Evolutionary conservation across 208 protist species (phyloP).

Genomic region (Acanthamoeba culbertsoni): DNA sequence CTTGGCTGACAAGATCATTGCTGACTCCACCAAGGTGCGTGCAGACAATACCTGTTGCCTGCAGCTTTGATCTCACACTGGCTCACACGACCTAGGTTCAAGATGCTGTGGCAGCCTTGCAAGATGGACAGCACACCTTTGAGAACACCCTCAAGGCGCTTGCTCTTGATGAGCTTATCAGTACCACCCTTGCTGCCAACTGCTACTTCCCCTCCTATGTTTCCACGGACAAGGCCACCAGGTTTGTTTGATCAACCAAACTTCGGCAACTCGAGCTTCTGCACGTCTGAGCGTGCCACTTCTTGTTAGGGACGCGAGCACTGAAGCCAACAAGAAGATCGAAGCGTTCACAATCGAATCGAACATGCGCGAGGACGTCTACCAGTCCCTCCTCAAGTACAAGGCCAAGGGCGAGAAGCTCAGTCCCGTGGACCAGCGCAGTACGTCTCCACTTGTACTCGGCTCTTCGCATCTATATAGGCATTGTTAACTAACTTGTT

Average conservation of each 20-base stretch:
- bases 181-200: neutral
- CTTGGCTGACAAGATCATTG: slow-evolving; percentile 67
- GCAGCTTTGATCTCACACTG: neutral
- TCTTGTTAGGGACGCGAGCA: neutral
- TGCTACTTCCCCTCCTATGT: slow-evolving; percentile 50
- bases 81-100: slow-evolving; percentile 3
- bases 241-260: neutral
- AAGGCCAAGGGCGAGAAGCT: slow-evolving; percentile 16
- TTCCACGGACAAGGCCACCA: neutral
- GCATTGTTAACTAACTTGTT: neutral
- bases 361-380: slow-evolving; percentile 20
- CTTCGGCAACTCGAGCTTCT: slow-evolving; percentile 33
- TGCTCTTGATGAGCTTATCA: neutral
- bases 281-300: neutral
- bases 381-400: neutral
- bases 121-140: neutral
- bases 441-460: neutral
- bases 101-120: slow-evolving; percentile 1
- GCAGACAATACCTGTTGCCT: neutral
- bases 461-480: neutral
- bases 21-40: neutral
- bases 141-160: slow-evolving; percentile 37
- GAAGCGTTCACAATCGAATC: slow-evolving; percentile 46
- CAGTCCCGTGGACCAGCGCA: neutral
- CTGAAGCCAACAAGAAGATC: slow-evolving; percentile 28